Percentiles rank a stretch among this genome's conserved stretches.
Conservation (phyloP, 495 filamentous ascomycete species). For the Annulohypoxylon stygium region DNA sequence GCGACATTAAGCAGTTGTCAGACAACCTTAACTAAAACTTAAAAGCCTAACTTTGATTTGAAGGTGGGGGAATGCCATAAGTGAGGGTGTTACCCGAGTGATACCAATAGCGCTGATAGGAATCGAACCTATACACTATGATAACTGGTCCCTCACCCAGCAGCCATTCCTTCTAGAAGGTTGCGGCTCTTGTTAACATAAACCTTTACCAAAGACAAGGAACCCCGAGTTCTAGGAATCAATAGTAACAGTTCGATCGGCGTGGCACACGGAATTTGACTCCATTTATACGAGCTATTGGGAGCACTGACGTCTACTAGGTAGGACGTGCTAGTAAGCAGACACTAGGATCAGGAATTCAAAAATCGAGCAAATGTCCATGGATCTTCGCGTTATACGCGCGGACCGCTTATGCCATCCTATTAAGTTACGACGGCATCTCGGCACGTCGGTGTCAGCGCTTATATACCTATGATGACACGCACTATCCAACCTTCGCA, state of each 20-base stretch:
- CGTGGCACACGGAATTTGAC: too few species aligned
- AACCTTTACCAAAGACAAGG: not conserved
- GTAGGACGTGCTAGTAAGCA: not conserved
- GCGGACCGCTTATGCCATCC: not conserved
- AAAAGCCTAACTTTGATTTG: not conserved
- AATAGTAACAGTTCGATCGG: too few species aligned
- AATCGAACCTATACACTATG: too few species aligned
- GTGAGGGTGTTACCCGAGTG: too few species aligned
- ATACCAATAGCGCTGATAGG: too few species aligned
- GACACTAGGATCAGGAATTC: not conserved
- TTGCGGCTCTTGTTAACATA: not conserved
- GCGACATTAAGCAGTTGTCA: not conserved
- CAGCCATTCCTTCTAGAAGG: not conserved
- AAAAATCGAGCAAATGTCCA: not conserved
- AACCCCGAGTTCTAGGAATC: too few species aligned
- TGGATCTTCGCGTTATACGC: not conserved
- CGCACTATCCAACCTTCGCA: not conserved
- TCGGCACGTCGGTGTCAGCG: not conserved
- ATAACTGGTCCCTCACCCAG: too few species aligned
- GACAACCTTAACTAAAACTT: not conserved
- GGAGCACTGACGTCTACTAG: too few species aligned
- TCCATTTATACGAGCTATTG: not conserved
- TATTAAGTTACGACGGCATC: not conserved
- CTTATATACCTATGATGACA: not conserved
- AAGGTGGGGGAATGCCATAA: not conserved